Base-by-base conservation (phyloP, 441 rosid species). In the Gossypium gossypioides region DNA sequence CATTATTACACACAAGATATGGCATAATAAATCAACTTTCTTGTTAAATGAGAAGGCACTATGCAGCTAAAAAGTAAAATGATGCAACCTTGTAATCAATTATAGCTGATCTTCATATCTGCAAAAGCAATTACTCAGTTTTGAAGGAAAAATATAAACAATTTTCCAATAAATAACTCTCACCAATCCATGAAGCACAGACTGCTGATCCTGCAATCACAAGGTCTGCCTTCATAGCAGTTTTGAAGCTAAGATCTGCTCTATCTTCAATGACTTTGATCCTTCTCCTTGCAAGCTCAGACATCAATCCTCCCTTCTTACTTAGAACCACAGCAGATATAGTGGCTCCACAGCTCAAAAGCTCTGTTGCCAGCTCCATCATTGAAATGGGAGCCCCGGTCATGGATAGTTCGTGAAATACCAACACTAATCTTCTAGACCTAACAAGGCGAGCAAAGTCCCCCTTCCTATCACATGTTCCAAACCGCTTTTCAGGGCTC, bases 201-300 rank as follows among this genome's bases (percentile, higher is more conserved):
- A 94, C 99, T 50, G 99, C 99, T 61, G 99, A 94, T 75, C 99
- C 99, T 60, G 97, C 96, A 82, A 90, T 86, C 76, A 94, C 92
- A 74, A 94, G 84, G 82, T 94, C 96, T 59, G 99, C 93, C 84
- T 90, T 92, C 97, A 92, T 92, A 63, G 96, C 89, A 74, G 91
- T 85, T 81, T 94, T 94, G 86, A 89, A 94, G 87, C 99, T 92
- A 54, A 88, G 85, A 44, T 85, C 97, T 71, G 91, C 90, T 85
- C 81, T 90, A 82, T 94, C 99, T 75, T 94, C 99, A 55, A 94
- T 84, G 68, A 94, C 96, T 81, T 87, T 94, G 82, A 94, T 90
- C 80, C 81, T 85, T 84, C 97, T 92, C 84, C 94, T 88, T 6
- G 77, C 65, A 74, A 94, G 97, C 81, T 90, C 99, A 0, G 86